These are phyloP conservation scores for Oryza glaberrima DNA, from an alignment of 176 grass and related monocot species.

Conservation along the genomic window DNA sequence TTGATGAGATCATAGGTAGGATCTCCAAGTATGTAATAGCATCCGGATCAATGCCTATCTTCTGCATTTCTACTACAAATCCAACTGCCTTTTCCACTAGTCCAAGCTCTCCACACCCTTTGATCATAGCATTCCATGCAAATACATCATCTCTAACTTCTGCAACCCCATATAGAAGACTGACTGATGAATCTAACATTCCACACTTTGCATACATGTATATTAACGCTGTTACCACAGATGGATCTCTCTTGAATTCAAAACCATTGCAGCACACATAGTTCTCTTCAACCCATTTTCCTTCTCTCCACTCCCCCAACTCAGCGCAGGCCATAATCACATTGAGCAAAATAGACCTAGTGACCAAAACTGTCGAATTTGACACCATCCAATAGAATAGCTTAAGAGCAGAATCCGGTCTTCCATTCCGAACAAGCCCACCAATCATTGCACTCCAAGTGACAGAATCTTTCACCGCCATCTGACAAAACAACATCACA, in stretches of 20 bases:
- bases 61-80: slow-evolving; percentile 66
- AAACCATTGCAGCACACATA: slow-evolving; percentile 34
- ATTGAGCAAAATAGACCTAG: slow-evolving; percentile 68
- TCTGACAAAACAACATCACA: slow-evolving; percentile 50
- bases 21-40: slow-evolving; percentile 62
- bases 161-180: slow-evolving; percentile 51
- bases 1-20: slow-evolving; percentile 55
- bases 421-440: slow-evolving; percentile 53
- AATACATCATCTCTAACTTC: slow-evolving; percentile 57
- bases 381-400: slow-evolving; percentile 53
- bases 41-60: slow-evolving; percentile 49
- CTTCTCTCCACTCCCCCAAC: slow-evolving; percentile 59
- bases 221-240: slow-evolving; percentile 57
- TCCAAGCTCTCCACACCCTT: slow-evolving; percentile 67
- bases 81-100: slow-evolving; percentile 45
- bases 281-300: slow-evolving; percentile 65
- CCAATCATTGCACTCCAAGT: slow-evolving; percentile 76
- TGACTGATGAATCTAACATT: slow-evolving; percentile 47
- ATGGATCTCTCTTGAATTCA: slow-evolving; percentile 52
- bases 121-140: slow-evolving; percentile 78
- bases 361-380: slow-evolving; percentile 23
- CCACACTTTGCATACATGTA: slow-evolving; percentile 79
- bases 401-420: slow-evolving; percentile 45
- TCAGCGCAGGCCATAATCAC: slow-evolving; percentile 63
- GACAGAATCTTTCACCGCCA: slow-evolving; percentile 62